These are phyloP conservation scores for Olyra latifolia DNA, from an alignment of 176 grass and related monocot genomes.

Conservation along the genomic window DNA sequence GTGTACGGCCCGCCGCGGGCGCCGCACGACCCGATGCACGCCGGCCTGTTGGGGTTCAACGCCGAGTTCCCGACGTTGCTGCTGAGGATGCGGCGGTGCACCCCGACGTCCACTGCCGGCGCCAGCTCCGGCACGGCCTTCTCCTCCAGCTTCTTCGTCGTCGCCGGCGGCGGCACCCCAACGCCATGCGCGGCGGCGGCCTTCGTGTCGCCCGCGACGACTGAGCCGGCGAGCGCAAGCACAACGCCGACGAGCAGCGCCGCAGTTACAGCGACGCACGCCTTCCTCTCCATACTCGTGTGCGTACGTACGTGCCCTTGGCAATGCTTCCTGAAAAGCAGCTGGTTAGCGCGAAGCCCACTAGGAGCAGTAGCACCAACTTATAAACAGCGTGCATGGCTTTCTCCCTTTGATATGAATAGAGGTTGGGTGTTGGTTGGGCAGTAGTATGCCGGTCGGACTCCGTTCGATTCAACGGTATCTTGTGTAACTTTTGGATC, in stretches of 20 bases:
- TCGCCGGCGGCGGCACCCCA: background rate
- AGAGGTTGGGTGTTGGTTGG: constrained; percentile 7
- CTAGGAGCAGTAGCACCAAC: background rate
- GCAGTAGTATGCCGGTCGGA: background rate
- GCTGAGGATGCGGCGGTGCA: constrained; percentile 19
- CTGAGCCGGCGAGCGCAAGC: background rate
- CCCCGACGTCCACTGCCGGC: background rate
- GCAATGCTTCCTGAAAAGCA: background rate
- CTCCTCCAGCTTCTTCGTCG: background rate
- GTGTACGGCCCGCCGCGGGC: background rate
- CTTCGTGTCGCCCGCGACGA: background rate
- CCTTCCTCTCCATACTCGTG: background rate
- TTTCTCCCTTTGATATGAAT: background rate
- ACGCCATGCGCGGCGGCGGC: background rate
- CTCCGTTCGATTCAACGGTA: background rate
- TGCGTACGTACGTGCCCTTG: background rate
- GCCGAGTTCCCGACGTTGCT: background rate
- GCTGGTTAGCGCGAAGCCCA: background rate
- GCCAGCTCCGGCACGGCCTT: background rate
- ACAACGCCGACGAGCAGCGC: background rate
- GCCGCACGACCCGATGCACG: background rate
- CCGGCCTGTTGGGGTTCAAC: background rate
- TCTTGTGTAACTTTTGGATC: background rate
- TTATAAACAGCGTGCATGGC: constrained; percentile 7
- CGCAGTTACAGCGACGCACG: background rate